phyloP scores from a whole-genome alignment of 257 asterid species.

The Leonotis leonurus region DNA sequence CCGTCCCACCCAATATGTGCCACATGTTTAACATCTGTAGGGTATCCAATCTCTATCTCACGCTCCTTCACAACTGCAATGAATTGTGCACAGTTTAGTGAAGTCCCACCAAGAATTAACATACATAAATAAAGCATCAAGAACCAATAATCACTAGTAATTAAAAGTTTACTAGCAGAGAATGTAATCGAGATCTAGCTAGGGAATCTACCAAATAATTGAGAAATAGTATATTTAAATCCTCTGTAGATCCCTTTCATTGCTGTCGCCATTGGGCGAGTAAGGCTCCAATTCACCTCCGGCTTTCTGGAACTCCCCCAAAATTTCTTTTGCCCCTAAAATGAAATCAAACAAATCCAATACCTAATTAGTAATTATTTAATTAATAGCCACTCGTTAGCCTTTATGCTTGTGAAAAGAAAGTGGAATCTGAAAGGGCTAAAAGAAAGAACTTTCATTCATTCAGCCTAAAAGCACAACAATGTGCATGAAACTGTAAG shows the following conservation, averaged over 20 bases:
- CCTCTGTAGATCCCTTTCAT: slow-evolving; percentile 86
- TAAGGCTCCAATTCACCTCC: slow-evolving; percentile 16
- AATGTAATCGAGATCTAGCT: background rate
- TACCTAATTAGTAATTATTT: background rate
- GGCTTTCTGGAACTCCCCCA: slow-evolving; percentile 23
- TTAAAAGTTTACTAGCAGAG: background rate
- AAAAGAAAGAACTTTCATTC: slow-evolving; percentile 20
- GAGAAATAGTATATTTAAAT: slow-evolving; percentile 62
- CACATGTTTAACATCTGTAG: slow-evolving; percentile 87
- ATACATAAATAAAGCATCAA: background rate
- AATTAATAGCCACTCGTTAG: too few relatives aligned
- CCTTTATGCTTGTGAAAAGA: background rate
- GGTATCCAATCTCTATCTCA: slow-evolving; percentile 74
- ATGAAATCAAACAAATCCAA: slow-evolving; percentile 24
- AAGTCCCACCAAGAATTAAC: background rate
- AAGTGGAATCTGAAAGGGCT: slow-evolving; percentile 9
- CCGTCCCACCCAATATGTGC: slow-evolving; percentile 95
- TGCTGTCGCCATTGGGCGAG: slow-evolving; percentile 39
- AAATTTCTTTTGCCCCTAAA: slow-evolving; percentile 33
- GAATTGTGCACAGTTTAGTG: background rate
- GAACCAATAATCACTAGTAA: too few relatives aligned
- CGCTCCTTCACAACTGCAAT: slow-evolving; percentile 70
- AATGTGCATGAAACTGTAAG: background rate
- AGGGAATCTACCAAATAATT: slow-evolving; percentile 47
- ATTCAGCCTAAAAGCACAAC: background rate